A percentile compares a stretch with the other conserved stretches of the same genome.
These are phyloP conservation scores for Fusarium paranaense DNA, from an alignment of 2,329 filamentous ascomycete species.

Conservation along the genomic window DNA sequence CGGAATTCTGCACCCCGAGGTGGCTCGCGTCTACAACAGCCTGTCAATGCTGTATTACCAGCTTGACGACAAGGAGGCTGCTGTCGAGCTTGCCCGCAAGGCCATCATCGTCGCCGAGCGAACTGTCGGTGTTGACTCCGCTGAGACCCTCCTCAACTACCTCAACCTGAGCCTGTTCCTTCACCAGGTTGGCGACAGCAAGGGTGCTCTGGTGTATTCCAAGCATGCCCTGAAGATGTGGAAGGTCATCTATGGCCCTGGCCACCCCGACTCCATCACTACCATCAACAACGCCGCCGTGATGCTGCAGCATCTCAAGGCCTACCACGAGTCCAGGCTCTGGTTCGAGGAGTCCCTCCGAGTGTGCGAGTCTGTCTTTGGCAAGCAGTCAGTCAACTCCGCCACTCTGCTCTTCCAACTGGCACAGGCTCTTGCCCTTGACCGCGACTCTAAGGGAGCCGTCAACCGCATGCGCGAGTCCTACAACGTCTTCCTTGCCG, in stretches of 20 bases:
- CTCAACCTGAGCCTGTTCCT: constrained; percentile 95
- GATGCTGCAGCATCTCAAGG: constrained; percentile 96
- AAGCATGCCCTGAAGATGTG: constrained; percentile 94
- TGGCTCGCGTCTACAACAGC: constrained; percentile 93
- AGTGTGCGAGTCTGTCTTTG: constrained; percentile 90
- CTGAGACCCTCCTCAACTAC: constrained; percentile 94
- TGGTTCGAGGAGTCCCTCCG: constrained; percentile 96
- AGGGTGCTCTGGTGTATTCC: constrained; percentile 86
- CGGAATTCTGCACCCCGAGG: constrained; percentile 95
- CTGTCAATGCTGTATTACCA: constrained; percentile 97
- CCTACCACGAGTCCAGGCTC: constrained; percentile 91
- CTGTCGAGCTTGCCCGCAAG: constrained; percentile 94
- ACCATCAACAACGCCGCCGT: constrained; percentile 99
- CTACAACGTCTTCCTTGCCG: constrained; percentile 91
- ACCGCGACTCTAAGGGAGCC: constrained; percentile 91
- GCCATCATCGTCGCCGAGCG: constrained; percentile 96
- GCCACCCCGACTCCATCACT: constrained; percentile 97
- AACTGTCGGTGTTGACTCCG: constrained; percentile 91
- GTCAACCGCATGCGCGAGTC: constrained; percentile 96
- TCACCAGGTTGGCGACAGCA: constrained; percentile 91
- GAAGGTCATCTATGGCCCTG: constrained; percentile 95
- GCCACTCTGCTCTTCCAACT: constrained; percentile 97
- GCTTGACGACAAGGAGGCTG: constrained; percentile 96
- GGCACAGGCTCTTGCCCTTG: constrained; percentile 93
- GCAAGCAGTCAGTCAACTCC: constrained; percentile 89